Conservation (phyloP, 2,329 filamentous ascomycete genomes). For the Beauveria australis region DNA sequence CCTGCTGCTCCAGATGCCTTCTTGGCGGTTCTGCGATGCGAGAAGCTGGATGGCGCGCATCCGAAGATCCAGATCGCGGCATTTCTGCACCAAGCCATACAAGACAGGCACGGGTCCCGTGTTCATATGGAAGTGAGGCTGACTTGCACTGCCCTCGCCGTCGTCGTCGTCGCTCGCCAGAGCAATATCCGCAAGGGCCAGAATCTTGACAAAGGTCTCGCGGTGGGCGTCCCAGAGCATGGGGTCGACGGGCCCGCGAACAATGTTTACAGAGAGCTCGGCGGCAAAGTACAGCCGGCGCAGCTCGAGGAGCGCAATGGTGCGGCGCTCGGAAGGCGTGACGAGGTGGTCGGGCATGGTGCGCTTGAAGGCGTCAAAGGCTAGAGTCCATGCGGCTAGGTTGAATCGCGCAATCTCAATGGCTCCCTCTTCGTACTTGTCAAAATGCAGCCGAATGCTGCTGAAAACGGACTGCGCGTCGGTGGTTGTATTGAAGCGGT, state of each 20-base stretch:
- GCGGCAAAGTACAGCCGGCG: conserved; percentile 4
- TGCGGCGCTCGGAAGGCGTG: not conserved
- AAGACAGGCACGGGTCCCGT: conserved; percentile 2
- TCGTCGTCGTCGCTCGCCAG: not conserved
- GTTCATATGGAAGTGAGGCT: conserved; percentile 9
- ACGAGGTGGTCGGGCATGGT: not conserved
- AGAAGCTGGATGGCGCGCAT: conserved; percentile 1
- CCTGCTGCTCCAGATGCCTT: conserved; percentile 10
- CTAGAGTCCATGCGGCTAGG: conserved; percentile 7
- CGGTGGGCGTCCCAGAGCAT: conserved; percentile 9
- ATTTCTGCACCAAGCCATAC: conserved; percentile 8
- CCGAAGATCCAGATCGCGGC: conserved; percentile 2
- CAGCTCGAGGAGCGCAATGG: conserved; percentile 6
- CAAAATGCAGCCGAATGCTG: conserved; percentile 10
- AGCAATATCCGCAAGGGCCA: conserved; percentile 5
- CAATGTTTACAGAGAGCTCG: conserved; percentile 5
- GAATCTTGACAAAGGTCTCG: conserved; percentile 4
- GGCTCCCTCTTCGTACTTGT: conserved; percentile 2
- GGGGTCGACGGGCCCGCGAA: not conserved
- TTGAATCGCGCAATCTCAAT: not conserved
- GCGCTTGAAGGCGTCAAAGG: not conserved
- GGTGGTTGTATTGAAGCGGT: conserved; percentile 5
- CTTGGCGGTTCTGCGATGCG: not conserved
- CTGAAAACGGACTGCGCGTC: conserved; percentile 8
- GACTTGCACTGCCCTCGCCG: not conserved